These are phyloP conservation scores for Beauveria pseudobassiana DNA, from an alignment of 2,329 filamentous ascomycete species.

Conservation along the genomic window DNA sequence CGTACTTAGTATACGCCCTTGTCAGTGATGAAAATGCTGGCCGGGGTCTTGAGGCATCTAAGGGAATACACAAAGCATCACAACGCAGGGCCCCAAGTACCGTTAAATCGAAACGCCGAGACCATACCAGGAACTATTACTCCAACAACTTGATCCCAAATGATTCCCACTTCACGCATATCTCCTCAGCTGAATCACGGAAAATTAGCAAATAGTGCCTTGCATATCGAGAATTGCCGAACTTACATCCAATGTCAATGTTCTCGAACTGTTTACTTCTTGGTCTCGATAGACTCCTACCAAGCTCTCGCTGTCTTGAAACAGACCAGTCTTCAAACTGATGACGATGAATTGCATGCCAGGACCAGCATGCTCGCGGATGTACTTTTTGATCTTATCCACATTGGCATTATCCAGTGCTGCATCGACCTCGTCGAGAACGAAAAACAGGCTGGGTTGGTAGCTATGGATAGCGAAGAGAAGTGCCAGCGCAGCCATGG, in stretches of 20 bases:
- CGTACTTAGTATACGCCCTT: too few relatives aligned
- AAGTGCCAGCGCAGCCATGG: slow-evolving; percentile 93
- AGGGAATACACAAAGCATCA: background rate
- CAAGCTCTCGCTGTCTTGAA: slow-evolving; percentile 92
- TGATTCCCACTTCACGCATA: slow-evolving; percentile 20
- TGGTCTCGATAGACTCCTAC: slow-evolving; percentile 96
- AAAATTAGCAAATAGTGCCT: slow-evolving; percentile 15
- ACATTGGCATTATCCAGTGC: slow-evolving; percentile 98
- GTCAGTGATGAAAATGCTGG: background rate
- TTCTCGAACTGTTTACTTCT: slow-evolving; percentile 82
- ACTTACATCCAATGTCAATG: slow-evolving; percentile 91
- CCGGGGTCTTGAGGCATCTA: background rate
- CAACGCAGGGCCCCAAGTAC: background rate
- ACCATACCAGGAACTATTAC: background rate
- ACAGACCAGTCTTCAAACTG: slow-evolving; percentile 87
- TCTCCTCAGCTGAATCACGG: slow-evolving; percentile 23
- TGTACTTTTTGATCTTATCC: slow-evolving; percentile 92
- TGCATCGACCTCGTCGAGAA: slow-evolving; percentile 95
- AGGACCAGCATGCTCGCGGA: slow-evolving; percentile 84
- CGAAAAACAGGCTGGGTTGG: slow-evolving; percentile 94
- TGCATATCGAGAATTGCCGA: background rate
- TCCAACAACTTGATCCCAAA: background rate
- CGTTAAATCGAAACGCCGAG: slow-evolving; percentile 5
- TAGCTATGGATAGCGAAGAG: slow-evolving; percentile 96
- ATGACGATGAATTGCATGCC: slow-evolving; percentile 99